Percentiles rank a stretch among this genome's conserved stretches.
These are phyloP conservation scores for Cephalotrichum gorgonifer DNA, from an alignment of 2,329 filamentous ascomycete genomes.

Conservation along the genomic window DNA sequence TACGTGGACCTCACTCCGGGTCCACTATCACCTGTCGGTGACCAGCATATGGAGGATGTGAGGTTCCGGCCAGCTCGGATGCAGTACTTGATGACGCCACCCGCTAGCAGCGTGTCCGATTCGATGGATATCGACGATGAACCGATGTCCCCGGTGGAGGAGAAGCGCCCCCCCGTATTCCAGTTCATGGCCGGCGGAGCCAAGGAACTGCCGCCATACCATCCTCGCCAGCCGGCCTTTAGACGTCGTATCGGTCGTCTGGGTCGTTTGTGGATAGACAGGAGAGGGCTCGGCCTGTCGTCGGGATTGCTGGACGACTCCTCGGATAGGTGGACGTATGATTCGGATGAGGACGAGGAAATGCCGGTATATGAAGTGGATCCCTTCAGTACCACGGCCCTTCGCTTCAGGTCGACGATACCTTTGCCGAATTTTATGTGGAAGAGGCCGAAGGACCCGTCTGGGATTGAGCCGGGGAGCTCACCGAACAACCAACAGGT, in stretches of 20 bases:
- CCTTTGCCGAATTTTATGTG: slow-evolving; percentile 23
- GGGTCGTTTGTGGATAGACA: slow-evolving; percentile 80
- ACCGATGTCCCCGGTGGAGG: slow-evolving; percentile 8
- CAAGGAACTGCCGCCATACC: slow-evolving; percentile 25
- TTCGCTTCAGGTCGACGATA: slow-evolving; percentile 52
- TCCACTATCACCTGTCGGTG: slow-evolving; percentile 69
- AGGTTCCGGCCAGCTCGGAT: slow-evolving; percentile 64
- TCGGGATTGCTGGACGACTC: slow-evolving; percentile 32
- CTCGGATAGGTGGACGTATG: slow-evolving; percentile 73
- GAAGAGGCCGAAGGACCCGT: slow-evolving; percentile 4
- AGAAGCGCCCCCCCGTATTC: slow-evolving; percentile 26
- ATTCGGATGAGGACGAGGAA: slow-evolving; percentile 76
- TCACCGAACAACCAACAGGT: slow-evolving; percentile 2
- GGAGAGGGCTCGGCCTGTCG: slow-evolving; percentile 52
- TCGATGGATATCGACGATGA: slow-evolving; percentile 47
- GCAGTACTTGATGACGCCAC: slow-evolving; percentile 58
- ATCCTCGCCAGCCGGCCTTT: slow-evolving; percentile 54
- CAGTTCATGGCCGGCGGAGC: slow-evolving; percentile 33
- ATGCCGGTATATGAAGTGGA: slow-evolving; percentile 66
- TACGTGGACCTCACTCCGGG: slow-evolving; percentile 81
- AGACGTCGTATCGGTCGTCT: slow-evolving; percentile 76
- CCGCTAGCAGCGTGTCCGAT: slow-evolving; percentile 43
- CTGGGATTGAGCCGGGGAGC: slow-evolving; percentile 2
- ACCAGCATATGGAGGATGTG: slow-evolving; percentile 48
- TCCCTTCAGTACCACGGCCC: slow-evolving; percentile 49